These are phyloP conservation scores for Syncephalis fuscata DNA, from an alignment of 371 early-diverging fungal genomes.

Conservation along the genomic window DNA sequence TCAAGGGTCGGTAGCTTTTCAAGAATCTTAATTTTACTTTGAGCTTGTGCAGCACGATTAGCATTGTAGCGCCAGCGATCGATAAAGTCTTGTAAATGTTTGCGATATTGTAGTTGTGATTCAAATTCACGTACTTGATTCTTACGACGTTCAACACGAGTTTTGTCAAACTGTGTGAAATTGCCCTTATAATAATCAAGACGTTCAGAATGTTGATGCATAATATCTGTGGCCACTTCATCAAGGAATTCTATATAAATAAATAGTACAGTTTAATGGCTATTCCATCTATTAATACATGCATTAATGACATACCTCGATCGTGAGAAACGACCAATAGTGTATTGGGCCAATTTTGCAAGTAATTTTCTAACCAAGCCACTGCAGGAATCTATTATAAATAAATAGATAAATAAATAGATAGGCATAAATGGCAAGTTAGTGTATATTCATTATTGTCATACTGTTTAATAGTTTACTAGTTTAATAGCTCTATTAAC, in stretches of 20 bases:
- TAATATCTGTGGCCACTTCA: constrained; percentile 89
- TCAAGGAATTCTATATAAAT: constrained; percentile 71
- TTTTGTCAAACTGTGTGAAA: constrained; percentile 76
- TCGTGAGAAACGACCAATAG: constrained; percentile 96
- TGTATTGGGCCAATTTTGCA: constrained; percentile 80
- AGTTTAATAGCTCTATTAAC: no score
- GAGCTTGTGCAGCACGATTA: constrained; percentile 94
- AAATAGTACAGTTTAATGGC: neutral
- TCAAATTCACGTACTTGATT: constrained; percentile 86
- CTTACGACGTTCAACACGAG: constrained; percentile 79
- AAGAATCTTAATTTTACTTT: constrained; percentile 94
- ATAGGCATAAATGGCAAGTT: no score
- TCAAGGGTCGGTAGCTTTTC: constrained; percentile 91
- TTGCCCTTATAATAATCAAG: constrained; percentile 93
- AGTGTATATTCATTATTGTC: no score
- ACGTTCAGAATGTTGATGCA: constrained; percentile 82
- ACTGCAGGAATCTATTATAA: constrained; percentile 62
- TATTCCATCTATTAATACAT: neutral
- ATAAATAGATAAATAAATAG: no score
- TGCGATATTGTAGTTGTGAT: constrained; percentile 80
- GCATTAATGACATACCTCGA: constrained; percentile 15
- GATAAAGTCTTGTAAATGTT: constrained; percentile 93
- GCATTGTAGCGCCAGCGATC: constrained; percentile 99
- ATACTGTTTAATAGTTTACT: no score
- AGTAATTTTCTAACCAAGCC: constrained; percentile 91